A percentile compares a stretch with the other conserved stretches of the same genome.
phyloP scores from a whole-genome alignment of 2,329 filamentous ascomycete genomes.

The Neonectria punicea region DNA sequence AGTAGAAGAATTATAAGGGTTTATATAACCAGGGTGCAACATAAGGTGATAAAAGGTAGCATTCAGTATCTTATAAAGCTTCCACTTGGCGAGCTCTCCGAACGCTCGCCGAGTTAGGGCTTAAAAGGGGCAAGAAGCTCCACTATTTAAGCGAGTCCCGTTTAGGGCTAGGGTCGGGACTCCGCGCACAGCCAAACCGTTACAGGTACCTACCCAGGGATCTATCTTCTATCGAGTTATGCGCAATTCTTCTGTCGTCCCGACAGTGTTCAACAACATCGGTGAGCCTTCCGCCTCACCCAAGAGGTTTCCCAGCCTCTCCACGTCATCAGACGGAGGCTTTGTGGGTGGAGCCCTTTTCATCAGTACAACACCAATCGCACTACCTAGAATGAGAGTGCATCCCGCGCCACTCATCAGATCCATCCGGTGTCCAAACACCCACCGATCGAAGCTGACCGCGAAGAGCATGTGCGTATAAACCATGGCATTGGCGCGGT shows the following conservation, averaged over 20 bases:
- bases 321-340: constrained; percentile 45
- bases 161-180: no score
- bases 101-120: no score
- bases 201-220: background rate
- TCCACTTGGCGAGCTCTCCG: no score
- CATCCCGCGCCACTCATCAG: constrained; percentile 61
- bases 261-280: constrained; percentile 51
- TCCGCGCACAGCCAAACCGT: no score
- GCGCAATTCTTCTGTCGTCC: constrained; percentile 37
- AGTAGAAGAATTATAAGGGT: no score
- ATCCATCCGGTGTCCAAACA: constrained; percentile 64
- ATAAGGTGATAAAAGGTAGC: no score
- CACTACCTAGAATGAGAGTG: constrained; percentile 63
- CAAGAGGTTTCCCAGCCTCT: constrained; percentile 45
- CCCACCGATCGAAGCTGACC: constrained; percentile 60
- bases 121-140: no score
- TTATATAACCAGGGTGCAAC: no score
- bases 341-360: constrained; percentile 51
- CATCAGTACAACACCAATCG: constrained; percentile 60
- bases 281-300: constrained; percentile 51
- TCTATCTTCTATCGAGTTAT: constrained; percentile 25
- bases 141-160: no score
- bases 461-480: constrained; percentile 69
- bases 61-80: no score
- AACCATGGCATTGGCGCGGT: constrained; percentile 66